Conservation (phyloP, 225 moss, liverwort and hornwort species). For the Polytrichum commune region DNA sequence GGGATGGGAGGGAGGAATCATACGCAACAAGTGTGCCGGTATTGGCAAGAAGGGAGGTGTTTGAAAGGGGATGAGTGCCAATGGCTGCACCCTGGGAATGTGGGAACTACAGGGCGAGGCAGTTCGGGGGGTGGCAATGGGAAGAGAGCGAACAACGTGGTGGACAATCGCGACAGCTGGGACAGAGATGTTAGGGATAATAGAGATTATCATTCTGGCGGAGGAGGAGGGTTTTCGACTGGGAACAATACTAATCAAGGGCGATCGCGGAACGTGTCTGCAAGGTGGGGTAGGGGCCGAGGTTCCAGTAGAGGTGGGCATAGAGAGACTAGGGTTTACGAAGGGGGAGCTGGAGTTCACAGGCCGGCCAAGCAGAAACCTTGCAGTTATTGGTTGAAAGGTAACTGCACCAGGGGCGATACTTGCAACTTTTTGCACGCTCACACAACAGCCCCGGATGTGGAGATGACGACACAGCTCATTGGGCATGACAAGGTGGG, state of each 20-base stretch:
- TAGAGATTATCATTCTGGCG: background rate
- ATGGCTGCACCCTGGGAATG: conserved; percentile 81
- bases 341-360: conserved; percentile 29
- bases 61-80: conserved; percentile 86
- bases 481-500: conserved; percentile 85
- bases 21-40: conserved; percentile 79
- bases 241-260: conserved; percentile 63
- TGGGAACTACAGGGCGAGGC: conserved; percentile 83
- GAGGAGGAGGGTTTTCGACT: conserved; percentile 51
- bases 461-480: conserved; percentile 83
- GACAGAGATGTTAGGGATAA: conserved; percentile 17
- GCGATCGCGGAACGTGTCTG: conserved; percentile 30
- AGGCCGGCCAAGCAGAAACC: conserved; percentile 53
- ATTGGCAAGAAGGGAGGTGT: conserved; percentile 89
- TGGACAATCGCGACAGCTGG: conserved; percentile 36
- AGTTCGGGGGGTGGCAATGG: conserved; percentile 50
- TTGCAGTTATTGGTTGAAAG: conserved; percentile 82
- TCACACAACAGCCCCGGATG: conserved; percentile 75
- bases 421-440: conserved; percentile 86
- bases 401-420: conserved; percentile 73
- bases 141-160: conserved; percentile 58
- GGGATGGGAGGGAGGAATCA: conserved; percentile 24
- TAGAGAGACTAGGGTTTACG: conserved; percentile 33
- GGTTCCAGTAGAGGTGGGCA: conserved; percentile 11
- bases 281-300: conserved; percentile 48